A percentile compares a stretch with the other conserved stretches of the same genome.
Conservation (phyloP, 257 asterid genomes). For the Capsicum baccatum region DNA sequence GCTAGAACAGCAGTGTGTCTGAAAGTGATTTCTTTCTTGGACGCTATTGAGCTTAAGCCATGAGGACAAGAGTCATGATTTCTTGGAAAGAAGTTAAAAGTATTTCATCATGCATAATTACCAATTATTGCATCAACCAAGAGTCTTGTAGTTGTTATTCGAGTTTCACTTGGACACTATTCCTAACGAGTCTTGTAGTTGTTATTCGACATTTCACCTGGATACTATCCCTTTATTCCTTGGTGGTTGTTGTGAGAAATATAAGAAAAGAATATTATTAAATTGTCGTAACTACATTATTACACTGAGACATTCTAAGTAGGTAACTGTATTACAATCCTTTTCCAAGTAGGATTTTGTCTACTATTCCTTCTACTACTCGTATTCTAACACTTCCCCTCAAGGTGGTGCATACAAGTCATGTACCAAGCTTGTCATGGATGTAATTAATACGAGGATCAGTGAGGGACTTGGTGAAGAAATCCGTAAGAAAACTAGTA, state of each 20-base stretch:
- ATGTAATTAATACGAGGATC: no score
- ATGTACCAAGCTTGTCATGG: no score
- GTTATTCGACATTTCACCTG: background rate
- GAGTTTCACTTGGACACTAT: background rate
- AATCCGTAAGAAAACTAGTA: no score
- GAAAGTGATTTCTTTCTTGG: background rate
- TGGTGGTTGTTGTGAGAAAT: background rate
- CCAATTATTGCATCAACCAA: background rate
- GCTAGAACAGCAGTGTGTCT: constrained; percentile 23
- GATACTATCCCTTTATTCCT: constrained; percentile 9
- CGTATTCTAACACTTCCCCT: no score
- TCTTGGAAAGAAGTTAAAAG: constrained; percentile 1
- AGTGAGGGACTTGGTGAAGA: no score
- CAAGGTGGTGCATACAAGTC: no score
- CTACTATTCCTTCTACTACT: no score
- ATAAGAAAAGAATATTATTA: no score
- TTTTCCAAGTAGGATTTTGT: no score
- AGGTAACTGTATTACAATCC: no score
- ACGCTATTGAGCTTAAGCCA: background rate
- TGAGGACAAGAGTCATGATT: background rate
- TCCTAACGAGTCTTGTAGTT: background rate
- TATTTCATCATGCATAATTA: background rate
- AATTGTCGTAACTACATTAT: no score
- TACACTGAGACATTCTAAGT: no score
- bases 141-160: constrained; percentile 4